These are phyloP conservation scores for Taxillus chinensis DNA, from an alignment of 164 flowering plant species.

Conservation along the genomic window DNA sequence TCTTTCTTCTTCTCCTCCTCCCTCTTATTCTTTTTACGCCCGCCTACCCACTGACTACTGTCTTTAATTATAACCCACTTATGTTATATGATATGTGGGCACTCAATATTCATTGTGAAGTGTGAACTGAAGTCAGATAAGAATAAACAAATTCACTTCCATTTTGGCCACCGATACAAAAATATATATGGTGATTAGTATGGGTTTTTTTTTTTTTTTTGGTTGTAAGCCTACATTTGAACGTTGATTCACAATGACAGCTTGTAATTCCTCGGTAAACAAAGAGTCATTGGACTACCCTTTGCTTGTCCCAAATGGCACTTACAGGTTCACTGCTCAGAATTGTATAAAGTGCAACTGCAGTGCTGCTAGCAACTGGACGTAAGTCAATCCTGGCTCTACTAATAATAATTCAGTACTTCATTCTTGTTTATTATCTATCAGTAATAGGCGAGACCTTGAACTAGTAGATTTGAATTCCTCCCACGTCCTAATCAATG, in stretches of 20 bases:
- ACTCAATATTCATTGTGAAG: too few relatives aligned
- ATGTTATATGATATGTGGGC: too few relatives aligned
- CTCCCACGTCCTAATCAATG: not conserved
- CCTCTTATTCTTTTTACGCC: not conserved
- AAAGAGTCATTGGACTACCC: conserved; percentile 35
- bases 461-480: not conserved
- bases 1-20: conserved; percentile 3
- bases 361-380: conserved; percentile 26
- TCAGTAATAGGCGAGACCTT: not conserved
- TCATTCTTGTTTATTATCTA: too few relatives aligned
- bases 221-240: too few relatives aligned
- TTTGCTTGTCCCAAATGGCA: conserved; percentile 45
- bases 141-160: too few relatives aligned
- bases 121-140: too few relatives aligned
- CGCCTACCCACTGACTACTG: too few relatives aligned
- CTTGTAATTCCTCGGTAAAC: conserved; percentile 37
- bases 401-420: too few relatives aligned
- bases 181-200: too few relatives aligned
- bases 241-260: conserved; percentile 14
- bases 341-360: conserved; percentile 62
- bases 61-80: too few relatives aligned
- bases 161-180: too few relatives aligned
- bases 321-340: conserved; percentile 48
- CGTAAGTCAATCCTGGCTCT: conserved; percentile 25
- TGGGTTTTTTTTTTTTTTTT: too few relatives aligned